A percentile compares a stretch with the other conserved stretches of the same genome.
Evolutionary conservation across 2,329 filamentous ascomycete genomes (phyloP).

Genomic region (Pseudopithomyces maydicus): DNA sequence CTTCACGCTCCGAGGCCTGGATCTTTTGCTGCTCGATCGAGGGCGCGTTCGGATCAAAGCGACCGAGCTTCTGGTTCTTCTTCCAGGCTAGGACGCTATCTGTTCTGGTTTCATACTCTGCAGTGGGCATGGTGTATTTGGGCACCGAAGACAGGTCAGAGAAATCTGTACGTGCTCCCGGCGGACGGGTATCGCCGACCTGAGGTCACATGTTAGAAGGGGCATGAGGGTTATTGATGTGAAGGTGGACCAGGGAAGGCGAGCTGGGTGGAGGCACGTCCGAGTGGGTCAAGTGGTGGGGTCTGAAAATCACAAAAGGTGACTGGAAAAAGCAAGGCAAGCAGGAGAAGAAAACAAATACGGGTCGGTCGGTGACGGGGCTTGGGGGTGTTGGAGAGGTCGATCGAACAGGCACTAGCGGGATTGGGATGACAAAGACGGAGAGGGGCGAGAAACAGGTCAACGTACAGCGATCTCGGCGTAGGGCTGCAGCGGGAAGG

Average conservation of each 20-base stretch:
- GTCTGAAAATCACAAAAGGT: neutral
- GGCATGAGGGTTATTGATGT: conserved; percentile 19
- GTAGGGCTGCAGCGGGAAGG: conserved; percentile 72
- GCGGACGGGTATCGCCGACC: conserved; percentile 81
- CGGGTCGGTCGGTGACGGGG: neutral
- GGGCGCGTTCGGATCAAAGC: conserved; percentile 87
- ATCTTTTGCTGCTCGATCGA: conserved; percentile 74
- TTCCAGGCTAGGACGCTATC: conserved; percentile 97
- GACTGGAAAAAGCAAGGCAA: conserved; percentile 14
- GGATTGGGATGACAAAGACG: conserved; percentile 19
- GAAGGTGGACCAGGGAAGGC: neutral
- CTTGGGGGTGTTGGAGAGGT: neutral
- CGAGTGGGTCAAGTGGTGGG: neutral
- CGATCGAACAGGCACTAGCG: conserved; percentile 4
- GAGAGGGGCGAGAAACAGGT: conserved; percentile 16
- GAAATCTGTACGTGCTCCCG: conserved; percentile 76
- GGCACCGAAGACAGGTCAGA: conserved; percentile 80
- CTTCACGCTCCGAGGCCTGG: conserved; percentile 69
- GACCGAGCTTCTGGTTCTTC: conserved; percentile 89
- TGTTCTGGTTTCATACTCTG: conserved; percentile 82
- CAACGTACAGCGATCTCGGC: conserved; percentile 78
- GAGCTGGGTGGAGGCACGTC: neutral
- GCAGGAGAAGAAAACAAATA: conserved; percentile 18
- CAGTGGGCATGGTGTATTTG: conserved; percentile 86
- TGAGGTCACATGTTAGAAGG: conserved; percentile 47